Evolutionary conservation across 139 green algal genomes (phyloP).

Genomic region (Asterochloris sp.): DNA sequence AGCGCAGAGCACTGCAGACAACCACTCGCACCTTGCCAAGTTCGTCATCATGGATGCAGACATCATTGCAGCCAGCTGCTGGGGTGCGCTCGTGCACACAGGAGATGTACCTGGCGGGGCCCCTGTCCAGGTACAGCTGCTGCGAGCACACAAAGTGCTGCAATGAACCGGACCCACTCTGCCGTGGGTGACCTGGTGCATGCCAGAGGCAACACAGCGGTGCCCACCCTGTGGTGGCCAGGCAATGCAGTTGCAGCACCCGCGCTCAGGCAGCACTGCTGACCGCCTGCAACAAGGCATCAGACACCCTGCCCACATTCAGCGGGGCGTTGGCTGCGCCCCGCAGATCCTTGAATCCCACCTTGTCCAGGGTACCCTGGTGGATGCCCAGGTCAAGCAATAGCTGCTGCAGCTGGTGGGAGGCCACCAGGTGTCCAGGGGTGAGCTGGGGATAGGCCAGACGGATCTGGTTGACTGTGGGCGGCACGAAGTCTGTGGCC

Average conservation of each 20-base stretch:
- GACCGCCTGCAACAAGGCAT: too few species aligned
- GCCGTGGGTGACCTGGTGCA: too few species aligned
- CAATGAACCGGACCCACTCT: too few species aligned
- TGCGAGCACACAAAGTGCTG: too few species aligned
- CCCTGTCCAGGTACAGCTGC: too few species aligned
- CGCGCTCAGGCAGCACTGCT: too few species aligned
- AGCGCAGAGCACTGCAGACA: too few species aligned
- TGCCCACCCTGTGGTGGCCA: too few species aligned
- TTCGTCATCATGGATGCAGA: not conserved
- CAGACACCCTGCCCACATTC: too few species aligned
- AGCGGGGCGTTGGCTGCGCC: too few species aligned
- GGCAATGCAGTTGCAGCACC: too few species aligned
- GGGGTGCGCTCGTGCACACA: not conserved
- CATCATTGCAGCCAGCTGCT: not conserved
- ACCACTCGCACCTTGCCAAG: not conserved
- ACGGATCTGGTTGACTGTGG: slow-evolving; percentile 35
- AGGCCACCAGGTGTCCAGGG: slow-evolving; percentile 6
- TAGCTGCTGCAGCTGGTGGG: slow-evolving; percentile 4
- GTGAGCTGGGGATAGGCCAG: slow-evolving; percentile 19
- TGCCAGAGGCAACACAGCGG: too few species aligned
- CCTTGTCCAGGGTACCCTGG: slow-evolving; percentile 14
- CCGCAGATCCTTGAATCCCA: not conserved
- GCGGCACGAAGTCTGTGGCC: slow-evolving; percentile 30
- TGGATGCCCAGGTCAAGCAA: slow-evolving; percentile 11
- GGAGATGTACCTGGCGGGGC: not conserved